These are phyloP conservation scores for Apiospora sp. DNA, from an alignment of 2,329 filamentous ascomycete genomes.

Conservation along the genomic window DNA sequence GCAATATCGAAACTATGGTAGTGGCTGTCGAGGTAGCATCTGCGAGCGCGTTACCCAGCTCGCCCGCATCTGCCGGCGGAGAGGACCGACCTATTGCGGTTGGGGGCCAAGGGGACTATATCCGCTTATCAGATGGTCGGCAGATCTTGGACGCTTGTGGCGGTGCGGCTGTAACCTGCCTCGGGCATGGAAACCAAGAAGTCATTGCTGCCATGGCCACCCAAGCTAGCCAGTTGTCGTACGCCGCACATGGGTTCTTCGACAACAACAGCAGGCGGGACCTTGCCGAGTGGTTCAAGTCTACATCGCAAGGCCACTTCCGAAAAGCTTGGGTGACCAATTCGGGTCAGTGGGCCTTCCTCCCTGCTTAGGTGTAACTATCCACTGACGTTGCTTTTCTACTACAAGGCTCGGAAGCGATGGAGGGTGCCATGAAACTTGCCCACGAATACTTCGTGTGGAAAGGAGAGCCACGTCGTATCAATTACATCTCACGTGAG, in stretches of 20 bases:
- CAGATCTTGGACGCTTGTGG: slow-evolving; percentile 54
- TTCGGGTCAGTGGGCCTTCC: slow-evolving; percentile 7
- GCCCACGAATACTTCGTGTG: slow-evolving; percentile 68
- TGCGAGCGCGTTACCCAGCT: not conserved
- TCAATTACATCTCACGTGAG: slow-evolving; percentile 70
- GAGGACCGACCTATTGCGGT: slow-evolving; percentile 8
- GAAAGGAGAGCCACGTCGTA: slow-evolving; percentile 61
- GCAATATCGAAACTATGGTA: not conserved
- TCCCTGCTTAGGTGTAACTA: not conserved
- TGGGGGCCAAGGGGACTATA: slow-evolving; percentile 16
- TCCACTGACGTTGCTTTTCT: slow-evolving; percentile 9
- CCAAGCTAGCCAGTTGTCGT: slow-evolving; percentile 51
- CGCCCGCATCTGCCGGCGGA: not conserved
- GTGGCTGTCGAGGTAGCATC: slow-evolving; percentile 7
- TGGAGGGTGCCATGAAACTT: slow-evolving; percentile 69
- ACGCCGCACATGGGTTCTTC: slow-evolving; percentile 52
- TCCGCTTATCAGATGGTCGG: slow-evolving; percentile 43
- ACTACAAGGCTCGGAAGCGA: slow-evolving; percentile 63
- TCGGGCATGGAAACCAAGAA: slow-evolving; percentile 52
- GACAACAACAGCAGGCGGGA: slow-evolving; percentile 48
- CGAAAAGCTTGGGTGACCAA: slow-evolving; percentile 36
- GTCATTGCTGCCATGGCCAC: slow-evolving; percentile 50
- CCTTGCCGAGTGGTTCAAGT: slow-evolving; percentile 39
- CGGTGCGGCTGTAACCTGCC: slow-evolving; percentile 55
- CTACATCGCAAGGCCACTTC: slow-evolving; percentile 44